Evolutionary conservation across 140 eudicot genomes (phyloP), one percentile per base, ranked within the genome.

Genomic region (Stevia rebaudiana): DNA sequence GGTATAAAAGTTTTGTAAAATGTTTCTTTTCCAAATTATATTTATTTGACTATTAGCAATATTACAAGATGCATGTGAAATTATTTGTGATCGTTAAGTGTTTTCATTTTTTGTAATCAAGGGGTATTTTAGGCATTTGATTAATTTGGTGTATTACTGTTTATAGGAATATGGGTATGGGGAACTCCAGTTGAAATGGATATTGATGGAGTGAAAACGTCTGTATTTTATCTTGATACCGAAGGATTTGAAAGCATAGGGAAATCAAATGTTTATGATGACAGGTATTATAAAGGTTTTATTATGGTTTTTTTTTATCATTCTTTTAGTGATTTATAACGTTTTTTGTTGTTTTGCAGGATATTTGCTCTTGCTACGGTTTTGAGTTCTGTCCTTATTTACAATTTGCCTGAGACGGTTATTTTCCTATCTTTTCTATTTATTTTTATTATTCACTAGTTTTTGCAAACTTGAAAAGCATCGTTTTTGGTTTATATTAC

Each of bases 201-300:
- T 50, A 77, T 92, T 50, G 60, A 85, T 78, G 99, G 99, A 63
- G 95, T 83, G 49, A 85, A 83, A 76, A 88, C 95, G 3, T 85
- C 99, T 22, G 95, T 92, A 53, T 82, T 92, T 56, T 92, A 85
- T 80, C 95, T 92, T 24, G 99, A 92, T 67, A 92, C 99, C 0
- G 99, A 92, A 77, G 99, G 99, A 19, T 92, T 92, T 80, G 99
- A 92, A 80, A 92, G 99, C 82, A 66, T 92, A 71, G 99, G 99
- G 68, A 92, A 88, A 73, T 92, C 99, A 67, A 92, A 85, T 56
- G 97, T 92, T 55, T 92, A 92, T 73, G 99, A 92, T 79, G 99
- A 92, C 79, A 74, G 98, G 98, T 92, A 53, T 70, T 63, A 24
- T 67, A 48, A 24, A 63, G 63, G 62, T 71, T 55, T 41, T 37